A percentile compares a stretch with the other conserved stretches of the same genome.
These are phyloP conservation scores for Phytophthora syringae DNA, from an alignment of 352 stramenopile species.

Conservation along the genomic window DNA sequence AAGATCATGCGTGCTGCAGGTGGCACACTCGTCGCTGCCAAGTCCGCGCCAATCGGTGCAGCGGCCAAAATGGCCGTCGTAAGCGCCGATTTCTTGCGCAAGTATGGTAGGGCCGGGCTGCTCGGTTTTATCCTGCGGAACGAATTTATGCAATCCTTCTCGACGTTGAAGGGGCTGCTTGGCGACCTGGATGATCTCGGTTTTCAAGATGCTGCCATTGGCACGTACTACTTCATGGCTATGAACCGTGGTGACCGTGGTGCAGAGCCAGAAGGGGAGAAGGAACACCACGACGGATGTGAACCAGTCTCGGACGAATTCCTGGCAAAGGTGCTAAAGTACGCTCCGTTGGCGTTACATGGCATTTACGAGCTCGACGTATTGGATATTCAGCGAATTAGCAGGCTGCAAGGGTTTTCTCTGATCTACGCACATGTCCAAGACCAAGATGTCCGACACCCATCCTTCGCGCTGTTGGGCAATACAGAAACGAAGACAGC, in stretches of 20 bases:
- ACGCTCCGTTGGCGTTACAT: slow-evolving; percentile 78
- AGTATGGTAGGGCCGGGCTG: slow-evolving; percentile 80
- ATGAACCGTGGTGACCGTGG: slow-evolving; percentile 86
- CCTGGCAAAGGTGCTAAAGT: slow-evolving; percentile 74
- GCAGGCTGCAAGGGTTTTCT: slow-evolving; percentile 76
- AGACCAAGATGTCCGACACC: slow-evolving; percentile 80
- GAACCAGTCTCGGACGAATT: slow-evolving; percentile 71
- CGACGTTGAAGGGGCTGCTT: slow-evolving; percentile 82
- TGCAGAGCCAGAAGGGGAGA: slow-evolving; percentile 70
- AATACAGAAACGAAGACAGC: slow-evolving; percentile 85
- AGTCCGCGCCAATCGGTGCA: slow-evolving; percentile 79
- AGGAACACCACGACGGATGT: slow-evolving; percentile 62
- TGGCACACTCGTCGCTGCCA: slow-evolving; percentile 79
- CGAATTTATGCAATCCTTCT: slow-evolving; percentile 90
- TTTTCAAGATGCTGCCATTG: slow-evolving; percentile 87
- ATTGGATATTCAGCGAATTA: slow-evolving; percentile 86
- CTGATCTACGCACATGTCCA: slow-evolving; percentile 87
- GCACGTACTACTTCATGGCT: slow-evolving; percentile 91
- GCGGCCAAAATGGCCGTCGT: slow-evolving; percentile 87
- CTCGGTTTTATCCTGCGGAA: slow-evolving; percentile 87
- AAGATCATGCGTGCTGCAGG: slow-evolving; percentile 85
- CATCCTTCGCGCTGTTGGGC: slow-evolving; percentile 80
- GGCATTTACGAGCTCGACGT: slow-evolving; percentile 88
- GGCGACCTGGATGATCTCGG: slow-evolving; percentile 81
- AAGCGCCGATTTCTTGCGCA: slow-evolving; percentile 85